Evolutionary conservation across 208 protist species (phyloP).

Genomic region (Crithidia sp.): DNA sequence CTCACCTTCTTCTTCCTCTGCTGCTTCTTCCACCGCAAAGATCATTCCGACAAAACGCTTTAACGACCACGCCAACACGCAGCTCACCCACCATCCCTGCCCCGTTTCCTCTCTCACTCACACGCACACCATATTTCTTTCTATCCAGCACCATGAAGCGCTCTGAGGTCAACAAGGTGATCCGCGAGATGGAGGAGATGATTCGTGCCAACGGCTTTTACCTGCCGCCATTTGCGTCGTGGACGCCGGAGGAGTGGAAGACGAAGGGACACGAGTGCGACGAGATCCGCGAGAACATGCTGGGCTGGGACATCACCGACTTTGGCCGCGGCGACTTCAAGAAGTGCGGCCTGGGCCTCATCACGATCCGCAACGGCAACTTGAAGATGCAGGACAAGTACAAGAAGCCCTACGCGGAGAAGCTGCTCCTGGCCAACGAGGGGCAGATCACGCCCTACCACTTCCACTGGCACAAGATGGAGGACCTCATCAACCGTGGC

Average conservation of each 20-base stretch:
- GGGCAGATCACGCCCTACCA: slow-evolving; percentile 22
- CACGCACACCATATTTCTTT: not conserved
- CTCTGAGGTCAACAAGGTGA: slow-evolving; percentile 25
- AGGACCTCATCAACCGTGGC: slow-evolving; percentile 30
- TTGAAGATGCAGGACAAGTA: slow-evolving; percentile 7
- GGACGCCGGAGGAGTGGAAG: slow-evolving; percentile 16
- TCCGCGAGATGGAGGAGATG: slow-evolving; percentile 30
- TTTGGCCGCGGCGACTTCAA: slow-evolving; percentile 24
- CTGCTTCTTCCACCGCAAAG: too few species aligned
- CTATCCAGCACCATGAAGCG: slow-evolving; percentile 13
- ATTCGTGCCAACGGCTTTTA: slow-evolving; percentile 15
- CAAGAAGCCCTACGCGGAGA: slow-evolving; percentile 6
- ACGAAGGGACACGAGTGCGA: slow-evolving; percentile 12
- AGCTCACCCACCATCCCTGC: not conserved
- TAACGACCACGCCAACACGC: not conserved
- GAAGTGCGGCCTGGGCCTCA: slow-evolving; percentile 18
- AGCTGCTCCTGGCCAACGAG: slow-evolving; percentile 21
- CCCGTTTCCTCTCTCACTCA: not conserved
- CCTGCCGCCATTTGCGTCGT: slow-evolving; percentile 30
- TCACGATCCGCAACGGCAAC: slow-evolving; percentile 22
- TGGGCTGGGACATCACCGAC: slow-evolving; percentile 29
- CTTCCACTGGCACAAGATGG: slow-evolving; percentile 24
- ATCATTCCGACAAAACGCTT: not conserved
- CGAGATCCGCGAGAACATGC: slow-evolving; percentile 17
- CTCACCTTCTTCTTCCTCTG: too few species aligned